Conservation (phyloP, 2,329 filamentous ascomycete species). For the Pseudocercospora pini-densiflorae region DNA sequence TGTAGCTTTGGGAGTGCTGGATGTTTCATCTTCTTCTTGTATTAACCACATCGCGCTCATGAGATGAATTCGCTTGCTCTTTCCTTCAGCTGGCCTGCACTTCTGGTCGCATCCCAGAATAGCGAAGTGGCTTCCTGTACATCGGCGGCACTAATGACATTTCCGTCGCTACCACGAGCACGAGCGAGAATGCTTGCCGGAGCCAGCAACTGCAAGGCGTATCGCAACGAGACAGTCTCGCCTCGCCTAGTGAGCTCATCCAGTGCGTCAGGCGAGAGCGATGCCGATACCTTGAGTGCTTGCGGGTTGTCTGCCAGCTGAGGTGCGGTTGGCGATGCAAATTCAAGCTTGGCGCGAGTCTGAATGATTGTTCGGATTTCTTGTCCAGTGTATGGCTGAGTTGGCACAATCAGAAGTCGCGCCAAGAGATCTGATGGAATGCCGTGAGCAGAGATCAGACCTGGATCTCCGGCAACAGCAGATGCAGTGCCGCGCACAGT, state of each 20-base stretch:
- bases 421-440: slow-evolving; percentile 92
- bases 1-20: background rate
- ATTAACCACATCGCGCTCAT: slow-evolving; percentile 33
- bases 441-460: slow-evolving; percentile 78
- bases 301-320: slow-evolving; percentile 38
- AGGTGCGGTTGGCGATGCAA: slow-evolving; percentile 41
- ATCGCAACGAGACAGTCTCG: slow-evolving; percentile 85
- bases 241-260: slow-evolving; percentile 87
- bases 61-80: slow-evolving; percentile 41
- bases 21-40: background rate
- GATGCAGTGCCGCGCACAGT: slow-evolving; percentile 76
- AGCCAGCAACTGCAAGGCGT: slow-evolving; percentile 89
- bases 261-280: slow-evolving; percentile 79
- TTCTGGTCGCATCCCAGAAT: slow-evolving; percentile 55
- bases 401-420: slow-evolving; percentile 94
- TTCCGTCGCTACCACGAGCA: slow-evolving; percentile 55
- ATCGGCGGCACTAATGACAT: slow-evolving; percentile 56
- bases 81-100: slow-evolving; percentile 45
- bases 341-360: slow-evolving; percentile 65
- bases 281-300: slow-evolving; percentile 73
- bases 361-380: slow-evolving; percentile 94
- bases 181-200: slow-evolving; percentile 89
- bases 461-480: slow-evolving; percentile 64
- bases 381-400: slow-evolving; percentile 81
- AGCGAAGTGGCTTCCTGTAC: slow-evolving; percentile 56